These are phyloP conservation scores for Trichosporon sp. DNA, from an alignment of 1,284 basidiomycete genomes.

Conservation along the genomic window DNA sequence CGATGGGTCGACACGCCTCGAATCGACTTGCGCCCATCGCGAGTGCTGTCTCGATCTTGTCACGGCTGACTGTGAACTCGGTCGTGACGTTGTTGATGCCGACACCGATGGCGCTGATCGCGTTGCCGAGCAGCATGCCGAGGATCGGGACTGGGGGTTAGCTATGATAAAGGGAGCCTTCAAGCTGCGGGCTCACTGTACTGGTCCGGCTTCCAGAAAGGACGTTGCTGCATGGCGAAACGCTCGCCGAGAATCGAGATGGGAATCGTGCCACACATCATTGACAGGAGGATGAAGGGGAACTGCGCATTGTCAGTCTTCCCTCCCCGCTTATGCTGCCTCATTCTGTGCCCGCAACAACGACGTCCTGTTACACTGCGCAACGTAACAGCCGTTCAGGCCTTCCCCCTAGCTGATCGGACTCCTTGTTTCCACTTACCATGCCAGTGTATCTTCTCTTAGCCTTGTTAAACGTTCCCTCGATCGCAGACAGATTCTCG, in stretches of 20 bases:
- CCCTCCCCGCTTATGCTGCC: too few species aligned
- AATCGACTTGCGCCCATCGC: conserved; percentile 76
- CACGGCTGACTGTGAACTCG: conserved; percentile 66
- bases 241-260: conserved; percentile 73
- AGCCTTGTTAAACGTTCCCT: conserved; percentile 69
- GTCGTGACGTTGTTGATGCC: conserved; percentile 60
- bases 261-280: conserved; percentile 75
- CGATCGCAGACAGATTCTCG: conserved; percentile 68
- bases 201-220: conserved; percentile 79
- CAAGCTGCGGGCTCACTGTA: conserved; percentile 63
- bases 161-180: not conserved
- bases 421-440: conserved; percentile 57
- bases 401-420: too few species aligned
- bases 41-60: conserved; percentile 79
- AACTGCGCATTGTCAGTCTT: conserved; percentile 62
- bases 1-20: conserved; percentile 77
- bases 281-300: conserved; percentile 66
- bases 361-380: too few species aligned
- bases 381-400: too few species aligned
- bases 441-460: conserved; percentile 72
- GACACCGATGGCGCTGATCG: conserved; percentile 73
- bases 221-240: conserved; percentile 74
- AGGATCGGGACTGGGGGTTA: conserved; percentile 69
- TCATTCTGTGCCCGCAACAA: too few species aligned
- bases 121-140: conserved; percentile 82